phyloP scores from a whole-genome alignment of 2,329 filamentous ascomycete species.

The Didymella arachidicola region DNA sequence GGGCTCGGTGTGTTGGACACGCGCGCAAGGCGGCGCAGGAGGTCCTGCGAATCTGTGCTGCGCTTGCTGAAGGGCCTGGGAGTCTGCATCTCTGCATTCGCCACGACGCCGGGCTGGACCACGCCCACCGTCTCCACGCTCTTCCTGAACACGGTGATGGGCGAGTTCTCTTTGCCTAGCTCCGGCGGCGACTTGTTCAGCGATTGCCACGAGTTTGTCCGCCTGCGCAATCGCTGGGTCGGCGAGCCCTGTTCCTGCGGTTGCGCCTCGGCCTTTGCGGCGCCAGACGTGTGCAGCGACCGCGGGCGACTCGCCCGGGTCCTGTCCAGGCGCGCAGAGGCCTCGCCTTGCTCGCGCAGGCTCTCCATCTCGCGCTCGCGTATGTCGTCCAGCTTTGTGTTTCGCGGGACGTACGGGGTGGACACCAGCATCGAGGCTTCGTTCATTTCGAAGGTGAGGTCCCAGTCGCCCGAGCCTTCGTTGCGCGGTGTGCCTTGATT shows the following conservation, averaged over 20 bases:
- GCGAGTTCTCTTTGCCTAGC: constrained; percentile 42
- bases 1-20: constrained; percentile 59
- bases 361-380: constrained; percentile 53
- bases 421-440: constrained; percentile 57
- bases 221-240: constrained; percentile 28
- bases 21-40: constrained; percentile 56
- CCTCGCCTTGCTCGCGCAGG: constrained; percentile 45
- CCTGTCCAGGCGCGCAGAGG: constrained; percentile 42
- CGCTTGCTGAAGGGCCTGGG: constrained; percentile 41
- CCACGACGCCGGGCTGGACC: constrained; percentile 39
- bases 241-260: constrained; percentile 19
- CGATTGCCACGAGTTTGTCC: constrained; percentile 42
- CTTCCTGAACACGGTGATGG: constrained; percentile 45
- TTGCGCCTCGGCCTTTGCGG: constrained; percentile 8
- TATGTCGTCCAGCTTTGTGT: constrained; percentile 54
- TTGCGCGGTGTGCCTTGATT: constrained; percentile 35
- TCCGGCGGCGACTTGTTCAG: constrained; percentile 40
- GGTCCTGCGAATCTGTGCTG: constrained; percentile 55
- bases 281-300: not conserved
- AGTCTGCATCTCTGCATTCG: constrained; percentile 31
- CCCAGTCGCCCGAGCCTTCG: constrained; percentile 39
- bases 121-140: constrained; percentile 45
- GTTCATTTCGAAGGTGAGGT: constrained; percentile 55
- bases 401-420: constrained; percentile 56
- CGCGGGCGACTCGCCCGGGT: constrained; percentile 30